phyloP scores from a whole-genome alignment of 345 rosid genomes.

The Corymbia maculata region DNA sequence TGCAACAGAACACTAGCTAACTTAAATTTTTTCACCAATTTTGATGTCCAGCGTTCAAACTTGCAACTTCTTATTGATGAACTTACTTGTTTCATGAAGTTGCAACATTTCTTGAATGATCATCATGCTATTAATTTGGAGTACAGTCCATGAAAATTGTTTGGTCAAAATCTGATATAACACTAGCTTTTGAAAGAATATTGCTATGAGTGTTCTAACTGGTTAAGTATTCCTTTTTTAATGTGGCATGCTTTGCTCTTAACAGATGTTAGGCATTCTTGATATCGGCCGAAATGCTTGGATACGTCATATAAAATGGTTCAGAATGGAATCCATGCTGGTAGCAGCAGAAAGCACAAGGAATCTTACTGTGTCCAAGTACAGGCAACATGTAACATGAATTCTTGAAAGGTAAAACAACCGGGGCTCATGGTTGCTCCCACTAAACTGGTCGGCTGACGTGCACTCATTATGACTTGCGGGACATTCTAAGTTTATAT shows the following conservation, averaged over 20 bases:
- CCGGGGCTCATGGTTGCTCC: background rate
- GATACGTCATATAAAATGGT: background rate
- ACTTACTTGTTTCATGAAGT: background rate
- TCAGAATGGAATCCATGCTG: background rate
- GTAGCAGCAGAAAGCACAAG: background rate
- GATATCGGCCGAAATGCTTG: background rate
- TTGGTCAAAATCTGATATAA: background rate
- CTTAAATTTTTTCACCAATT: background rate
- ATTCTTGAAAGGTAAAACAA: background rate
- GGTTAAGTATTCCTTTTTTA: background rate
- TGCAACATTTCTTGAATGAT: background rate
- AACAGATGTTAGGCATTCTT: background rate
- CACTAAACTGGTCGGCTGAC: too few relatives aligned
- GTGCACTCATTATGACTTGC: background rate
- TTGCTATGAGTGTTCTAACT: background rate
- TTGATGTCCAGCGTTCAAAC: background rate
- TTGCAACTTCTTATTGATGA: background rate
- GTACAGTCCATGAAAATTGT: too few relatives aligned
- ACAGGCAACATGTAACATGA: too few relatives aligned
- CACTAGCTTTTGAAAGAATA: background rate
- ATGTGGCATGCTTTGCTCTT: background rate
- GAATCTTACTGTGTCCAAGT: background rate
- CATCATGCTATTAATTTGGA: too few relatives aligned
- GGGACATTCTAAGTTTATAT: background rate
- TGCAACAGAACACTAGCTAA: accelerated